These are phyloP conservation scores for Coemansia sp. DNA, from an alignment of 192 early-diverging fungal genomes.

Conservation along the genomic window DNA sequence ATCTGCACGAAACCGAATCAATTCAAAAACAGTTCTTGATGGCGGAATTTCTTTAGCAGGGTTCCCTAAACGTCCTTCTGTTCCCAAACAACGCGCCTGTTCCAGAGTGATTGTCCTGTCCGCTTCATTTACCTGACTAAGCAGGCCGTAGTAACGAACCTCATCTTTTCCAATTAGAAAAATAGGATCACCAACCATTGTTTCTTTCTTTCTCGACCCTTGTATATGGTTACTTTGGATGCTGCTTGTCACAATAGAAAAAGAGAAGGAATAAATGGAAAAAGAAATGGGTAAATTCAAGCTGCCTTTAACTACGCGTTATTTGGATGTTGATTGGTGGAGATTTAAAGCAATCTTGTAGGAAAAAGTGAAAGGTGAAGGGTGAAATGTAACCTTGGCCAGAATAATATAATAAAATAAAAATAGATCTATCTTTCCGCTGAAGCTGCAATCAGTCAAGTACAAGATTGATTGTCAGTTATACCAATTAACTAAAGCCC, in stretches of 20 bases:
- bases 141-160: slow-evolving; percentile 89
- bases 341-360: background rate
- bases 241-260: background rate
- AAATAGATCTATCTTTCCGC: too few species aligned
- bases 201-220: background rate
- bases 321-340: background rate
- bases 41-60: slow-evolving; percentile 84
- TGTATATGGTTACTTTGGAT: slow-evolving; percentile 4
- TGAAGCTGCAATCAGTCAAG: too few species aligned
- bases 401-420: too few species aligned
- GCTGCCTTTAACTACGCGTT: background rate
- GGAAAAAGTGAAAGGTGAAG: too few species aligned
- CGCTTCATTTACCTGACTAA: slow-evolving; percentile 81
- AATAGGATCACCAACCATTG: slow-evolving; percentile 59
- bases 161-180: slow-evolving; percentile 82
- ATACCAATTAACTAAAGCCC: too few species aligned
- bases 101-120: slow-evolving; percentile 89
- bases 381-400: too few species aligned
- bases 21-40: slow-evolving; percentile 82
- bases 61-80: slow-evolving; percentile 83
- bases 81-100: slow-evolving; percentile 91
- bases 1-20: slow-evolving; percentile 90
- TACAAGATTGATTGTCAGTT: too few species aligned
- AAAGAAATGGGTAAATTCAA: background rate
- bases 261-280: background rate